Evolutionary conservation across 441 rosid species (phyloP), one percentile per base, ranked within the genome.

Genomic region (Erodium texanum): DNA sequence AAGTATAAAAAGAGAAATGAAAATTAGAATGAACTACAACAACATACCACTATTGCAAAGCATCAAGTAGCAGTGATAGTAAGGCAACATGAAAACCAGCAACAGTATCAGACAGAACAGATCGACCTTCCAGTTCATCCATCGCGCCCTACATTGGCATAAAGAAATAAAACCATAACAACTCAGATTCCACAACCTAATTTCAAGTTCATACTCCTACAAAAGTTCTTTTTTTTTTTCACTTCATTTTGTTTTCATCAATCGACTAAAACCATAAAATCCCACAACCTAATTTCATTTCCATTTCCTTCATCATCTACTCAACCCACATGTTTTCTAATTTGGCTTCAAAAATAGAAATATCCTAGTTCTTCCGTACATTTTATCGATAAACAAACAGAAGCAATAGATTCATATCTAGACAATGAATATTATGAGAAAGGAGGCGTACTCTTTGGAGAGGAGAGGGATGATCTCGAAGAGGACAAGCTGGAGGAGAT

Each of bases 31-130:
- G 73, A 67, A 66, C 10, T 64, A 73, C 14, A 68, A 1, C 34
- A 70, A 76, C 88, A 19, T 82, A 94, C 99, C 98, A 34, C 76
- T 86, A 73, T 90, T 92, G 81, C 95, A 82, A 71, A 95, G 96
- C 98, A 92, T 92, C 87, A 95, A 76, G 87, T 92, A 90, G 80
- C 98, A 95, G 78, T 94, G 99, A 78, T 94, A 92, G 77, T 88
- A 94, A 11, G 98, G 99, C 81, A 94, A 72, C 93, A 92, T 78
- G 86, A 94, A 94, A 78, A 94, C 96, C 73, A 94, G 83, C 23
- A 94, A 83, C 80, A 86, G 75, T 71, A 94, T 94, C 85, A 94
- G 79, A 80, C 97, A 92, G 76, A 89, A 92, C 66, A 94, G 82
- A 80, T 94, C 99, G 75, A 90, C 84, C 83, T 92, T 94, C 99